Conservation (phyloP, 2,329 filamentous ascomycete genomes). For the Lasiodiplodia sp. region DNA sequence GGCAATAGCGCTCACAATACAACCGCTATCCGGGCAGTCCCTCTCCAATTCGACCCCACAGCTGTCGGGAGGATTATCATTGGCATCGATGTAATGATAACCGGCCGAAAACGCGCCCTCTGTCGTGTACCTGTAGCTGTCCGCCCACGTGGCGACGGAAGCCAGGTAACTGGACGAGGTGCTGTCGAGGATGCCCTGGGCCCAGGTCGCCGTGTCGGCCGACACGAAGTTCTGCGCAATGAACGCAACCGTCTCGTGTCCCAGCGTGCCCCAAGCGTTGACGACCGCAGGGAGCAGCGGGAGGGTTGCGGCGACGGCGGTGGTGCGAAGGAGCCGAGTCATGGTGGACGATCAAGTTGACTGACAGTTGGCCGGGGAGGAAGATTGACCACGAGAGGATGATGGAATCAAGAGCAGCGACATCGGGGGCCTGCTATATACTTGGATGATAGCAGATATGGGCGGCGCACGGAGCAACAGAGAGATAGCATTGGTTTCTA, state of each 20-base stretch:
- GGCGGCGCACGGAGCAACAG: slow-evolving; percentile 11
- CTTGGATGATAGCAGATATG: neutral
- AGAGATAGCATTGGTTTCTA: slow-evolving; percentile 2
- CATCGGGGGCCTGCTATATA: neutral
- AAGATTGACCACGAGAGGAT: neutral
- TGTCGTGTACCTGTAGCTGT: slow-evolving; percentile 57
- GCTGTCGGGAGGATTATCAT: slow-evolving; percentile 54
- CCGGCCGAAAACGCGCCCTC: slow-evolving; percentile 56
- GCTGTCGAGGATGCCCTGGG: slow-evolving; percentile 53
- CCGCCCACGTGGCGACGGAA: slow-evolving; percentile 62
- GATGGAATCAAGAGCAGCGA: neutral
- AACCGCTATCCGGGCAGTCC: slow-evolving; percentile 59
- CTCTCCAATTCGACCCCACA: slow-evolving; percentile 60
- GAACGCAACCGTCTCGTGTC: slow-evolving; percentile 63
- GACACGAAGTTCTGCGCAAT: slow-evolving; percentile 60
- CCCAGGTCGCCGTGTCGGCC: slow-evolving; percentile 52
- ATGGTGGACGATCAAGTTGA: neutral
- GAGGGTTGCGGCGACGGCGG: slow-evolving; percentile 32
- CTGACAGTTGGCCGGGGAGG: neutral
- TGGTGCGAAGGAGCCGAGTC: slow-evolving; percentile 32
- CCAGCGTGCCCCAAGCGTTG: slow-evolving; percentile 60
- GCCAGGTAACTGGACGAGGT: slow-evolving; percentile 57
- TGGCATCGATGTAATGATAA: slow-evolving; percentile 61
- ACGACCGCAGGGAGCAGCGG: slow-evolving; percentile 33
- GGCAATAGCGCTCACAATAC: slow-evolving; percentile 60